phyloP scores from a whole-genome alignment of 805 yeast genomes.

The Candida khao-thaluensis region DNA sequence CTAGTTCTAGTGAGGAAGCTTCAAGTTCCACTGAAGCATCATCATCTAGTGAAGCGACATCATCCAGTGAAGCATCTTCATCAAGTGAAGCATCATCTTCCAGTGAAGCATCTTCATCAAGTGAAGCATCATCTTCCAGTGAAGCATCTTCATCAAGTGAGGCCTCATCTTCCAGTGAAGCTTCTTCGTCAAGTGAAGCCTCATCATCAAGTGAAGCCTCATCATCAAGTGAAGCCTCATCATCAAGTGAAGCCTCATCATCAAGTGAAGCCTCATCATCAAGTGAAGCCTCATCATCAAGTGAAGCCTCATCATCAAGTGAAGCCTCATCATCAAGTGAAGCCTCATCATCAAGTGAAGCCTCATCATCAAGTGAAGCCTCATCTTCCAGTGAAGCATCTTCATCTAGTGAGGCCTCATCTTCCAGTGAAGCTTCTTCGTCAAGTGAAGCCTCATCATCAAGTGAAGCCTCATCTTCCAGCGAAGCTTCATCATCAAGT shows the following conservation, averaged over 20 bases:
- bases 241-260: not conserved
- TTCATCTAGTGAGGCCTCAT: slow-evolving; percentile 1
- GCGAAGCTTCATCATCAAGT: slow-evolving; percentile 8
- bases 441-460: slow-evolving; percentile 10
- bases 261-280: not conserved
- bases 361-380: not conserved
- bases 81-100: slow-evolving; percentile 7
- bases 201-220: not conserved
- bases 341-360: not conserved
- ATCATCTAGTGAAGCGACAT: slow-evolving; percentile 8
- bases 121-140: slow-evolving; percentile 11
- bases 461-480: slow-evolving; percentile 10
- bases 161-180: slow-evolving; percentile 4
- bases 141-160: slow-evolving; percentile 9
- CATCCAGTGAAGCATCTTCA: slow-evolving; percentile 3
- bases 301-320: not conserved
- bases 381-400: slow-evolving; percentile 4
- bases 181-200: not conserved
- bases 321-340: not conserved
- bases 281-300: not conserved
- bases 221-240: not conserved
- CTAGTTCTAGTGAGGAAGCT: slow-evolving; percentile 1
- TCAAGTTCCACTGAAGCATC: slow-evolving; percentile 1
- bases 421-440: slow-evolving; percentile 1
- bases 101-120: slow-evolving; percentile 8